Conservation (phyloP, 495 filamentous ascomycete genomes). For the Tuber magnatum region DNA sequence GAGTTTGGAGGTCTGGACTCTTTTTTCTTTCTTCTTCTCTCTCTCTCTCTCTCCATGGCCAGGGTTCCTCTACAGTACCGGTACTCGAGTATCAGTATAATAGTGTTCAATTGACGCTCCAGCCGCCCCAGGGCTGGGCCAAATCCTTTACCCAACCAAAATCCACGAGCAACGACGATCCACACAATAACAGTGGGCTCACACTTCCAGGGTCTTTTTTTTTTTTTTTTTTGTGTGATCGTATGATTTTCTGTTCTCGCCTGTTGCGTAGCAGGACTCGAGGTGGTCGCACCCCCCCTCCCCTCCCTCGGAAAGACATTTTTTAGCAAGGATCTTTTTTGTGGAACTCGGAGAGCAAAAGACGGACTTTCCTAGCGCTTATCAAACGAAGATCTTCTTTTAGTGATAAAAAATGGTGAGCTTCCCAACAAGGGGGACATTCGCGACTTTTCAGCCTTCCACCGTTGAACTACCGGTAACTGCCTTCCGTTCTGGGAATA, state of each 20-base stretch:
- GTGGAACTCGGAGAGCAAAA: constrained; percentile 14
- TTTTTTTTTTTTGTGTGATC: constrained; percentile 11
- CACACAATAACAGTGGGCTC: not conserved
- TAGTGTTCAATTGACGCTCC: not conserved
- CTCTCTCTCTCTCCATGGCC: not conserved
- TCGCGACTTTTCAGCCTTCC: constrained; percentile 1
- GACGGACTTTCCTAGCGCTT: not conserved
- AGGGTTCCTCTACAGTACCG: not conserved
- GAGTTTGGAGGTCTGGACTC: not conserved
- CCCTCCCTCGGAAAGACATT: not conserved
- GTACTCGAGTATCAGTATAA: too few species aligned
- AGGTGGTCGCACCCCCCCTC: not conserved
- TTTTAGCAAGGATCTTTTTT: constrained; percentile 20
- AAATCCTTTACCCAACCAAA: not conserved
- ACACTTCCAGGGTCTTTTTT: not conserved
- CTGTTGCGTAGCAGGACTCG: constrained; percentile 16
- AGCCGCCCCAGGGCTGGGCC: not conserved
- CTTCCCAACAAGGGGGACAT: not conserved
- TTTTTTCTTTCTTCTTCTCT: not conserved
- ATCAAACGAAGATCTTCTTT: constrained; percentile 2
- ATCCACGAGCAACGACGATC: not conserved
- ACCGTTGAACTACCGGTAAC: too few species aligned
- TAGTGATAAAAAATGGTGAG: constrained; percentile 7
- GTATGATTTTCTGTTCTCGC: constrained; percentile 27
- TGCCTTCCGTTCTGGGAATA: constrained; percentile 10